phyloP scores from a whole-genome alignment of 371 early-diverging fungal genomes.

The Syncephalastrum racemosum region DNA sequence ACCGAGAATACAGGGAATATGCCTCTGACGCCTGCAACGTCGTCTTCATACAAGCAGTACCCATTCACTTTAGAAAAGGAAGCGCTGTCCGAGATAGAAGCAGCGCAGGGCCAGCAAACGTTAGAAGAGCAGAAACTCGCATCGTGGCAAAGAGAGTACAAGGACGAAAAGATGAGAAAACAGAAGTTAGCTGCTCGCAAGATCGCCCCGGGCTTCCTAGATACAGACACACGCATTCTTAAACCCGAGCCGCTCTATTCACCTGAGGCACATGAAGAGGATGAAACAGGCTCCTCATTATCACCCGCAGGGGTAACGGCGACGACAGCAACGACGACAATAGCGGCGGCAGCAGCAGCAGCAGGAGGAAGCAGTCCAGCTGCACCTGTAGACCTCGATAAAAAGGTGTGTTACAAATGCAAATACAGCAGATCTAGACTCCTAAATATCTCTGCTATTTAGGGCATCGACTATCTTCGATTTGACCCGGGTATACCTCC shows the following conservation, averaged over 20 bases:
- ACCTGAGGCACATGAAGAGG: background rate
- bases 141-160: constrained; percentile 28
- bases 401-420: constrained; percentile 2
- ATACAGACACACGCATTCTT: constrained; percentile 54
- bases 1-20: background rate
- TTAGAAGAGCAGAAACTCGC: constrained; percentile 19
- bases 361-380: constrained; percentile 1
- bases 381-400: background rate
- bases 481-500: constrained; percentile 76
- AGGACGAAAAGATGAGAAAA: constrained; percentile 35
- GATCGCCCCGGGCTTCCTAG: constrained; percentile 60
- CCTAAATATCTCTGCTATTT: no score
- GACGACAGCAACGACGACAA: constrained; percentile 7
- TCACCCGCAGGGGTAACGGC: background rate
- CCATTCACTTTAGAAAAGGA: constrained; percentile 46
- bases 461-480: constrained; percentile 52
- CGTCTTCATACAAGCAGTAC: constrained; percentile 12
- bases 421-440: background rate
- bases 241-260: constrained; percentile 35
- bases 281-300: background rate
- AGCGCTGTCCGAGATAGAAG: constrained; percentile 32
- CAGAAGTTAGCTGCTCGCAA: constrained; percentile 52
- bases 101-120: constrained; percentile 20
- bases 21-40: no score
- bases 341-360: background rate